Percentiles rank a stretch among this genome's conserved stretches.
Conservation (phyloP, 2,329 filamentous ascomycete species). For the Aspergillus oerlinghausenensis region DNA sequence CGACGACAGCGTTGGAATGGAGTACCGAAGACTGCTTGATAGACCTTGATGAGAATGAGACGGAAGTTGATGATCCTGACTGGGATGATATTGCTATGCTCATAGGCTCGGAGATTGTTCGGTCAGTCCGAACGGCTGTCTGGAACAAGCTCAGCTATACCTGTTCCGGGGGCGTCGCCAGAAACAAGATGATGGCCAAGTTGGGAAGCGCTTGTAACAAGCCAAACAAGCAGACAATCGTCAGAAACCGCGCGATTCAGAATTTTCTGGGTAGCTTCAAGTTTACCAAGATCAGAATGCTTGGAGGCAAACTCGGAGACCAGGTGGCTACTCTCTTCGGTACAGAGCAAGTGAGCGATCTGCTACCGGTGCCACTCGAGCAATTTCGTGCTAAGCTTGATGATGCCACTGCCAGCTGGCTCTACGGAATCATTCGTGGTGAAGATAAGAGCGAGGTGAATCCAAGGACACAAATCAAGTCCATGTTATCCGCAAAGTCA, state of each 20-base stretch:
- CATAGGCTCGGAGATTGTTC: constrained; percentile 83
- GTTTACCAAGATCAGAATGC: constrained; percentile 87
- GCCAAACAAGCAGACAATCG: constrained; percentile 89
- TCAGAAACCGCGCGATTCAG: constrained; percentile 75
- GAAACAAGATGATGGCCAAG: constrained; percentile 94
- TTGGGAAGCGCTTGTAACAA: constrained; percentile 88
- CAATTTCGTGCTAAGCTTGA: constrained; percentile 74
- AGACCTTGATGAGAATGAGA: constrained; percentile 67
- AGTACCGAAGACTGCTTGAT: constrained; percentile 69
- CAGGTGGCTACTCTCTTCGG: constrained; percentile 76
- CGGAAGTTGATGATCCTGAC: constrained; percentile 77
- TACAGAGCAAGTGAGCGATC: constrained; percentile 72
- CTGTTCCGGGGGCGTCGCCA: constrained; percentile 81
- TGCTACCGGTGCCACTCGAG: constrained; percentile 67
- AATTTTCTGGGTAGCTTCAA: constrained; percentile 81
- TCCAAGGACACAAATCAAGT: constrained; percentile 87
- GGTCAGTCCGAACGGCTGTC: constrained; percentile 66
- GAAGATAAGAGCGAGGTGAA: constrained; percentile 86
- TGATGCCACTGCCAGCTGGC: constrained; percentile 79
- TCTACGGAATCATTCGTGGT: constrained; percentile 79
- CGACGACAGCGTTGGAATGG: constrained; percentile 74
- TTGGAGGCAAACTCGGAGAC: constrained; percentile 93
- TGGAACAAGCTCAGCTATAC: constrained; percentile 74
- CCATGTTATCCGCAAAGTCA: constrained; percentile 94
- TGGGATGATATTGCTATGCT: constrained; percentile 93